Evolutionary conservation across 306 rosid genomes (phyloP), one percentile per base, ranked within the genome.

Genomic region (Begonia loranthoides): DNA sequence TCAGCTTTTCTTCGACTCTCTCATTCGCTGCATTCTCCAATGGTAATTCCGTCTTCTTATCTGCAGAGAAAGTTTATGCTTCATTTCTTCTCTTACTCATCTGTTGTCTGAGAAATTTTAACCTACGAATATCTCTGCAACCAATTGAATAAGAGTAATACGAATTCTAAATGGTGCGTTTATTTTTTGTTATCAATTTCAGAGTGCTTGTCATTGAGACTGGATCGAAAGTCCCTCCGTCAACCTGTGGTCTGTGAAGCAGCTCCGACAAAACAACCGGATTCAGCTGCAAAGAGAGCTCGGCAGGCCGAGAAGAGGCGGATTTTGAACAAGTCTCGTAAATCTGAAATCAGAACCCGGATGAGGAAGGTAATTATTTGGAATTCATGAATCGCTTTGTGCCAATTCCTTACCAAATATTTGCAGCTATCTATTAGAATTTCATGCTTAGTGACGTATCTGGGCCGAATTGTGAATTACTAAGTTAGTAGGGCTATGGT

Each of bases 301-400:
- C 86, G 88, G 10, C 86, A 83, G 60, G 82, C 99, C 1, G 96
- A 92, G 80, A 86, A 79, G 57, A 82, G 88, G 60, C 78, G 99
- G 53, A 0, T 80, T 67, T 86, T 80, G 67, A 78, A 92, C 73
- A 92, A 76, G 66, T 68, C 96, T 14, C 69, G 68, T 11, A 92
- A 92, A 63, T 86, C 94, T 5, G 94, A 90, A 73, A 51, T 86
- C 50, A 83, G 52, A 71, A 90, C 96, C 41, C 76, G 96, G 21
- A 80, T 80, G 66, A 90, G 66, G 79, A 90, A 80, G 95, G 99
- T 90, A 56, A n/a, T 10, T 40, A 16, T 54, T 48, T 28, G 34
- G 34, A 28, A 28, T 28, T 28, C 34, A 28, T 28, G 34, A 28
- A 28, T 28, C 34, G 7, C 7, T 3, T 6, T 28, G 34, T 6